A percentile compares a stretch with the other conserved stretches of the same genome.
These are phyloP conservation scores for Agrocybe chaxingu DNA, from an alignment of 768 basidiomycete genomes.

Conservation along the genomic window DNA sequence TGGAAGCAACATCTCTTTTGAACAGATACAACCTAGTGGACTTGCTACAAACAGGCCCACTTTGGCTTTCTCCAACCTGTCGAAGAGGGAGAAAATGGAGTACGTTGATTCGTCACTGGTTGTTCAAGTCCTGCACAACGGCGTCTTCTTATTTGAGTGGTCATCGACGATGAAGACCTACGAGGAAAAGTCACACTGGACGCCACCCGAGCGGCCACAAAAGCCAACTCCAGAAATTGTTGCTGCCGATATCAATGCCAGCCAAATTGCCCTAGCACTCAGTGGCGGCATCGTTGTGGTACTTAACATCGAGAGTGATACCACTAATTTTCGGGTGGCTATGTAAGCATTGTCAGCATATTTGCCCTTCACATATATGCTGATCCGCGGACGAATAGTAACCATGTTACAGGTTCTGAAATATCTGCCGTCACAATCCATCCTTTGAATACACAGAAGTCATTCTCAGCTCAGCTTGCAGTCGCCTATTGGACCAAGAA, in stretches of 20 bases:
- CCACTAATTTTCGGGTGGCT: conserved; percentile 14
- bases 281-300: conserved; percentile 48
- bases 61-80: conserved; percentile 60
- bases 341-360: conserved; percentile 13
- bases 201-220: conserved; percentile 4
- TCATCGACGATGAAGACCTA: conserved; percentile 43
- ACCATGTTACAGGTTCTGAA: conserved; percentile 31
- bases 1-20: conserved; percentile 40
- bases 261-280: conserved; percentile 63
- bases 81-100: conserved; percentile 27
- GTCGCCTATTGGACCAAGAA: conserved; percentile 81
- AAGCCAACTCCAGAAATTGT: conserved; percentile 45
- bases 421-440: conserved; percentile 71
- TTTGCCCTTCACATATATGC: background rate
- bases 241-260: conserved; percentile 65
- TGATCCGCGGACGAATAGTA: conserved; percentile 1
- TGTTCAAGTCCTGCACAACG: conserved; percentile 69
- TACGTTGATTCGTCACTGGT: conserved; percentile 48
- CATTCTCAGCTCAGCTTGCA: conserved; percentile 46
- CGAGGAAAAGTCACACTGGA: conserved; percentile 38
- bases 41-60: conserved; percentile 54
- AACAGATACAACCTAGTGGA: conserved; percentile 31
- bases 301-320: conserved; percentile 44
- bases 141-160: conserved; percentile 54
- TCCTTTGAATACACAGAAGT: conserved; percentile 45